Conservation (phyloP, 176 grass and related monocot species). For the Cenchrus fungigraminus region DNA sequence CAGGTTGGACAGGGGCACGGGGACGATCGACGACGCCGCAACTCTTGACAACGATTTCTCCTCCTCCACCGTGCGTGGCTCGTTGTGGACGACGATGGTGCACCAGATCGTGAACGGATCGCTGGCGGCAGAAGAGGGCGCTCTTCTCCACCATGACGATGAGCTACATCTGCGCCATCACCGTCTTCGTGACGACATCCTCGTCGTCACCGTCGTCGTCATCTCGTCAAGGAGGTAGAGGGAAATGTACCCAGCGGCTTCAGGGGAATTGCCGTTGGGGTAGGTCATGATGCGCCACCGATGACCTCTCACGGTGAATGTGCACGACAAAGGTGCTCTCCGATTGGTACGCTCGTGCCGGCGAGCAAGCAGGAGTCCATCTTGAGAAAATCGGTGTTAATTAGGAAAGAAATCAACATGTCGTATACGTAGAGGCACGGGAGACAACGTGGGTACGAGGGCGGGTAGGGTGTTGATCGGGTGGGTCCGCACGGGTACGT, state of each 20-base stretch:
- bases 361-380: not conserved
- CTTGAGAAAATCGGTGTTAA: not conserved
- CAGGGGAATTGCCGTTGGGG: not conserved
- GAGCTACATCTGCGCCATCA: conserved; percentile 9
- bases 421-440: too few species aligned
- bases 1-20: conserved; percentile 1
- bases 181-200: not conserved
- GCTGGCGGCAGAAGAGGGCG: not conserved
- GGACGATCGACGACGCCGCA: too few species aligned
- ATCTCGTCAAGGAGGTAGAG: not conserved
- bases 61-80: not conserved
- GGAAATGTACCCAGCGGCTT: conserved; percentile 8
- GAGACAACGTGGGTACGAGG: too few species aligned
- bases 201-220: not conserved
- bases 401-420: too few species aligned
- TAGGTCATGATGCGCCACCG: conserved; percentile 25
- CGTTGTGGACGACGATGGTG: not conserved
- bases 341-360: not conserved
- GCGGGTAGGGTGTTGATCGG: too few species aligned
- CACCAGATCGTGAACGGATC: conserved; percentile 21
- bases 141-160: not conserved
- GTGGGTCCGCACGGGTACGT: too few species aligned
- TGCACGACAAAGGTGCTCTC: too few species aligned
- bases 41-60: not conserved
- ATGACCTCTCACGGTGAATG: too few species aligned